Evolutionary conservation across 345 rosid genomes (phyloP).

Genomic region (Arabidopsis arenosa): DNA sequence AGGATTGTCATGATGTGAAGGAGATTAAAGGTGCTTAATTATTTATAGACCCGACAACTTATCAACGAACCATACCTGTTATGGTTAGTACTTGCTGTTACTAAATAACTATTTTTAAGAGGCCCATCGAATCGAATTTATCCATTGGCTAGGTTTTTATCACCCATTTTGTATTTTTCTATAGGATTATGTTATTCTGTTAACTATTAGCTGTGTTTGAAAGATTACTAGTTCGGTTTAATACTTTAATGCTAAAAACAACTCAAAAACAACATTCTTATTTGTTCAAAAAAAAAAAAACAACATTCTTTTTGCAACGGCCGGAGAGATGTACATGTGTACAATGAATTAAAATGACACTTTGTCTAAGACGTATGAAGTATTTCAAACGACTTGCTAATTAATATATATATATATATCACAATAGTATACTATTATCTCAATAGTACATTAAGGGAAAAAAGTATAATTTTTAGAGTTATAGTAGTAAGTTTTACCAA

Average conservation of each 20-base stretch:
- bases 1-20: not conserved
- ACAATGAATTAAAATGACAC: no score
- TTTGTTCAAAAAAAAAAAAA: not conserved
- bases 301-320: not conserved
- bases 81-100: conserved; percentile 17
- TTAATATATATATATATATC: no score
- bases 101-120: conserved; percentile 23
- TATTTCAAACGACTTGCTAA: no score
- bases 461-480: no score
- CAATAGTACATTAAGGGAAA: no score
- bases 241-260: not conserved
- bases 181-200: not conserved
- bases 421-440: no score
- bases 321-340: no score
- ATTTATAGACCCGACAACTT: conserved; percentile 2
- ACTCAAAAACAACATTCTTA: not conserved
- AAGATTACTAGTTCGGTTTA: not conserved
- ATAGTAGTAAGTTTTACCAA: not conserved
- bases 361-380: no score
- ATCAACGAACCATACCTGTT: conserved; percentile 15
- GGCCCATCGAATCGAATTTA: conserved; percentile 11
- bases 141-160: not conserved
- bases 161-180: not conserved
- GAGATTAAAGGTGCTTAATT: conserved; percentile 3
- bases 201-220: conserved; percentile 6